Base-by-base conservation (phyloP, 805 yeast species). In the Metschnikowia vanudenii region DNA sequence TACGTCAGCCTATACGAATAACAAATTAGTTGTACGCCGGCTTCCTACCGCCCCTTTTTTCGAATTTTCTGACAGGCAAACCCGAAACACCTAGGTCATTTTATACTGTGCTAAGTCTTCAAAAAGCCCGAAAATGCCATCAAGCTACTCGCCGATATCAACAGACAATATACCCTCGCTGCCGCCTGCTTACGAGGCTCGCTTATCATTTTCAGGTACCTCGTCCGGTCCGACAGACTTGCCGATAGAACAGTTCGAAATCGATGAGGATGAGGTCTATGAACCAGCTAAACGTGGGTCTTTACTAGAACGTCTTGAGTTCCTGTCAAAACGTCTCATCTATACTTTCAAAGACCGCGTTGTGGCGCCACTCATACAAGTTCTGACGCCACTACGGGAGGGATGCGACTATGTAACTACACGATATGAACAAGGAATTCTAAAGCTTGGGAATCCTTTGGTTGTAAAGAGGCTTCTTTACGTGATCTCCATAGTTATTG, bases 371-470 rank as follows among this genome's bases (percentile, higher is more conserved):
- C 63, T 78, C 12, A 57, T 71, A 20, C 67, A 63, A 20, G 73
- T 75, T 18, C 56, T 78, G 43, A 82, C 78, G 52, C 84, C 84
- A 1, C 70, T 79, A 3, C 72, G 73, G 52, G 81, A 78, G 57
- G 70, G 75, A 2, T 74, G 73, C 52, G 61, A 64, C 39, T 71
- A 62, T 46, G 52, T 74, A 37, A 64, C 64, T 44, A 64, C 68
- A 33, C 73, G 75, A 43, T 67, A 80, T 43, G 96, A 91, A 55
- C 64, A 69, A 26, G 64, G 73, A 22, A 64, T 92, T 11, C 71
- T 82, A 16, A 78, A 78, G 49, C 55, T 87, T n/a, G 96, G 97
- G 4, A 89, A 91, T 60, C 97, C 97, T 3, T 65, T 89, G 39
- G 85, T 92, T 22, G 81, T 91, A 22, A 85, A 86, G 55, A 71